Percentiles rank a stretch among this genome's conserved stretches.
These are phyloP conservation scores for Austroboletus niveus DNA, from an alignment of 1,284 basidiomycete species.

Conservation along the genomic window DNA sequence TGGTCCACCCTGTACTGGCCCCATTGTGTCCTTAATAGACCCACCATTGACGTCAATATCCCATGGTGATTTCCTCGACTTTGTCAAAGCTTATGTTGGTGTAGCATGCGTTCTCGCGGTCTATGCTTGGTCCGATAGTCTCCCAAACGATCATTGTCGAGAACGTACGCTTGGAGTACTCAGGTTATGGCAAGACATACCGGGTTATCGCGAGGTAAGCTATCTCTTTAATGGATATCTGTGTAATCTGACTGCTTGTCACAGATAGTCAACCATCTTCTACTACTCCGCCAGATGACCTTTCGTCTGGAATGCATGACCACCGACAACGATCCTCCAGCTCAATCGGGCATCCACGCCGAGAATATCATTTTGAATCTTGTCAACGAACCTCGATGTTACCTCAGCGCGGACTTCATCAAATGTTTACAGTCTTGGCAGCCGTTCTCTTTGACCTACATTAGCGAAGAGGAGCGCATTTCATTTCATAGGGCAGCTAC, in stretches of 20 bases:
- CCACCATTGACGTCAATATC: constrained; percentile 30
- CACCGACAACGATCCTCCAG: constrained; percentile 56
- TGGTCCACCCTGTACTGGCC: constrained; percentile 5
- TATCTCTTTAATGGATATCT: constrained; percentile 41
- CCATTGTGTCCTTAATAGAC: constrained; percentile 21
- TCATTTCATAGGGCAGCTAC: constrained; percentile 57
- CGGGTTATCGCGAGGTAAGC: constrained; percentile 41
- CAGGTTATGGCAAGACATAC: constrained; percentile 62
- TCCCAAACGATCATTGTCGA: constrained; percentile 61
- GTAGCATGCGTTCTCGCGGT: constrained; percentile 67
- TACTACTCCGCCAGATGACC: constrained; percentile 27
- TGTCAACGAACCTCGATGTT: constrained; percentile 56
- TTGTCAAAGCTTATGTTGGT: constrained; percentile 64
- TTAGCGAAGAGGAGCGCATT: constrained; percentile 56
- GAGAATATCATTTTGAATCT: constrained; percentile 65
- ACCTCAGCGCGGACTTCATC: constrained; percentile 56
- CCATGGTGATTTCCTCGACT: constrained; percentile 60
- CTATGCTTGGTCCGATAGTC: constrained; percentile 76
- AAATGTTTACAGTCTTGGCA: constrained; percentile 49
- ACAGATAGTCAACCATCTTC: constrained; percentile 27
- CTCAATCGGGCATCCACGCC: constrained; percentile 58
- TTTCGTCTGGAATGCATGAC: constrained; percentile 29
- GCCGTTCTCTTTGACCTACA: constrained; percentile 52
- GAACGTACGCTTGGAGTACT: constrained; percentile 61
- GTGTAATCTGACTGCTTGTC: constrained; percentile 3